Evolutionary conservation across 768 basidiomycete genomes (phyloP).

Genomic region (Harrya chromipes): DNA sequence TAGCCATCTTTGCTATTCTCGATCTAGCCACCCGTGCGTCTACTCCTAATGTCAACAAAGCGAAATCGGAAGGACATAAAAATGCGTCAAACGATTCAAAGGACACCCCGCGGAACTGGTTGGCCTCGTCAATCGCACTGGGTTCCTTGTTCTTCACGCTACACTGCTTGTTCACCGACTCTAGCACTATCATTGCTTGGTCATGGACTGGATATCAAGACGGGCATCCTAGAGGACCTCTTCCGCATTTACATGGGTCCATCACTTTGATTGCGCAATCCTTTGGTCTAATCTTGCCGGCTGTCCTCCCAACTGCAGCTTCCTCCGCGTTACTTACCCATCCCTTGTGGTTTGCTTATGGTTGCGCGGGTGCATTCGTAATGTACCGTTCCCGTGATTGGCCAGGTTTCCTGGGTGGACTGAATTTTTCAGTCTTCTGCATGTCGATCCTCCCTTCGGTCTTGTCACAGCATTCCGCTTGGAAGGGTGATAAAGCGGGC

Average conservation of each 20-base stretch:
- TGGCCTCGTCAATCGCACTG: slow-evolving; percentile 50
- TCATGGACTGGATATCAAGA: slow-evolving; percentile 86
- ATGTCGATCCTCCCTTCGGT: slow-evolving; percentile 60
- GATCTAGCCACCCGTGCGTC: slow-evolving; percentile 50
- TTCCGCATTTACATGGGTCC: slow-evolving; percentile 67
- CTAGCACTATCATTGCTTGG: slow-evolving; percentile 79
- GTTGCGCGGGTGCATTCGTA: slow-evolving; percentile 48
- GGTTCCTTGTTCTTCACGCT: slow-evolving; percentile 69
- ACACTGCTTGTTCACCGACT: slow-evolving; percentile 70
- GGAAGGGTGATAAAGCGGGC: slow-evolving; percentile 37
- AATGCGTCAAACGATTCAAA: slow-evolving; percentile 1
- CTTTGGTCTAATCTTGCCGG: slow-evolving; percentile 49
- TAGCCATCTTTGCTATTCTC: slow-evolving; percentile 56
- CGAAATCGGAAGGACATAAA: background rate
- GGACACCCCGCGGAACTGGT: slow-evolving; percentile 29
- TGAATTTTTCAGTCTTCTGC: slow-evolving; percentile 58
- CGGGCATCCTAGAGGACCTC: slow-evolving; percentile 58
- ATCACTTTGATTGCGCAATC: slow-evolving; percentile 64
- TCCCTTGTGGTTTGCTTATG: slow-evolving; percentile 54
- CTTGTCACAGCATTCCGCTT: slow-evolving; percentile 43
- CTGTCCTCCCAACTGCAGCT: slow-evolving; percentile 25
- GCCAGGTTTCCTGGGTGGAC: slow-evolving; percentile 66
- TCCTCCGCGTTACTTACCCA: slow-evolving; percentile 35
- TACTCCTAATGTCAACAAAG: slow-evolving; percentile 1
- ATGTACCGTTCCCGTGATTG: slow-evolving; percentile 64